Base-by-base conservation (phyloP, 495 filamentous ascomycete genomes). In the Rostrohypoxylon terebratum region DNA sequence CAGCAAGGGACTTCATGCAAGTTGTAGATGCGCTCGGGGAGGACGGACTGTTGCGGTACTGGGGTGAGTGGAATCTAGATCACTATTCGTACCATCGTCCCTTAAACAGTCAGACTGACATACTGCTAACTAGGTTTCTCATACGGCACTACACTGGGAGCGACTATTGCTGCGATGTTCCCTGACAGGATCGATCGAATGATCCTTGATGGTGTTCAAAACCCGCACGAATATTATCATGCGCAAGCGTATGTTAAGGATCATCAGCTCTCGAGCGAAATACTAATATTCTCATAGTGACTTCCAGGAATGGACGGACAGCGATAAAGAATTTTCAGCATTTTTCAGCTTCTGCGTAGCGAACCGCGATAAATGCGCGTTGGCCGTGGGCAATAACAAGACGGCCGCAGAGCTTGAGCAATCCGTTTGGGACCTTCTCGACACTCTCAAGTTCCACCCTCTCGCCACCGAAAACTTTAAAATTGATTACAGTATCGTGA, bases 31-130 rank as follows among this genome's bases (percentile, higher is more conserved):
- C 81, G 9, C 58, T 85, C 5, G 78, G 72, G 55, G 77, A 84
- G 33, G 81, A 85, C 63, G 83, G 84, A 1, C 9, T 85, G 63
- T 45, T 87, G 18, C 71, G 81, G 54, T 86, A 80, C 61, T 86
- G 79, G 82, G 84, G 84, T 83, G 31, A 76, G 79, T 62, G 3
- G 28, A 54, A 0, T 9, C 10, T 21, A 0, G 11, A 38, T 59
- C 20, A 2, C 36, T 42, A 23, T 25, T 21, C 3, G 0, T 6
- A n/a, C 4, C 68, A 23, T 10, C n/a, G 20, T 8, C 3, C 21
- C 8, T n/a, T n/a, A n/a, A n/a, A 9, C 16, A 11, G 5, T 20
- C 13, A 25, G 11, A 48, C 53, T 62, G 6, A 76, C 73, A 16
- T 55, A 0, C 23, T 38, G 33, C 28, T 4, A 80, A 36, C 28